These are phyloP conservation scores for Fraxinus excelsior DNA, from an alignment of 257 asterid genomes.

Conservation along the genomic window DNA sequence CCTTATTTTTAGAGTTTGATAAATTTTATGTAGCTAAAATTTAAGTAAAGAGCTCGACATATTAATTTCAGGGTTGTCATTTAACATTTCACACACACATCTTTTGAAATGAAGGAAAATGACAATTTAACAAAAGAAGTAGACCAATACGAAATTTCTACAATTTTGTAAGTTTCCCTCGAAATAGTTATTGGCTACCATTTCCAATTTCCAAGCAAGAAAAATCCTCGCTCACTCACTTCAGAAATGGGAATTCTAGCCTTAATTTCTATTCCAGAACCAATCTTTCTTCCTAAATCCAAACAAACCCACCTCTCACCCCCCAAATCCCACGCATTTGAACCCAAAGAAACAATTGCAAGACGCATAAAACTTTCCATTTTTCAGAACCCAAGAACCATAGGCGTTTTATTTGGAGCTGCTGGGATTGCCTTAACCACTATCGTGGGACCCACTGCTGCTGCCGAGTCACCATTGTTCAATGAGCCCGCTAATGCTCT, in stretches of 20 bases:
- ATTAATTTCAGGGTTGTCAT: no score
- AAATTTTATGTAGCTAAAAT: no score
- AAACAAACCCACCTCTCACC: slow-evolving; percentile 20
- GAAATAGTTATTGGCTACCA: no score
- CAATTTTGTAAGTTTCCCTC: no score
- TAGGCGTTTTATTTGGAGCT: slow-evolving; percentile 47
- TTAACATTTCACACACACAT: no score
- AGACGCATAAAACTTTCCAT: slow-evolving; percentile 13
- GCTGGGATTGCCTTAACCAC: slow-evolving; percentile 62
- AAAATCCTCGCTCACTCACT: not conserved
- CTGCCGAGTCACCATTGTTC: slow-evolving; percentile 50
- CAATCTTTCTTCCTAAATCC: slow-evolving; percentile 29
- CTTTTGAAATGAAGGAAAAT: no score
- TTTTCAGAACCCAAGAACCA: slow-evolving; percentile 34
- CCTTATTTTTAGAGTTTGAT: no score
- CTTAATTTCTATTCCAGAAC: slow-evolving; percentile 30
- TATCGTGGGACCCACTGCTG: slow-evolving; percentile 51
- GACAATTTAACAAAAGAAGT: no score
- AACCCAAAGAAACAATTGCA: slow-evolving; percentile 25
- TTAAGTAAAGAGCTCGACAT: no score
- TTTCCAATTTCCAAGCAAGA: not conserved
- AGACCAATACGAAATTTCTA: no score
- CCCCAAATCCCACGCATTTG: slow-evolving; percentile 20
- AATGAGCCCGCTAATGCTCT: slow-evolving; percentile 90
- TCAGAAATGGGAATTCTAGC: slow-evolving; percentile 38